Evolutionary conservation across 495 filamentous ascomycete species (phyloP), one percentile per base, ranked within the genome.

Genomic region (Tuber calosporum): DNA sequence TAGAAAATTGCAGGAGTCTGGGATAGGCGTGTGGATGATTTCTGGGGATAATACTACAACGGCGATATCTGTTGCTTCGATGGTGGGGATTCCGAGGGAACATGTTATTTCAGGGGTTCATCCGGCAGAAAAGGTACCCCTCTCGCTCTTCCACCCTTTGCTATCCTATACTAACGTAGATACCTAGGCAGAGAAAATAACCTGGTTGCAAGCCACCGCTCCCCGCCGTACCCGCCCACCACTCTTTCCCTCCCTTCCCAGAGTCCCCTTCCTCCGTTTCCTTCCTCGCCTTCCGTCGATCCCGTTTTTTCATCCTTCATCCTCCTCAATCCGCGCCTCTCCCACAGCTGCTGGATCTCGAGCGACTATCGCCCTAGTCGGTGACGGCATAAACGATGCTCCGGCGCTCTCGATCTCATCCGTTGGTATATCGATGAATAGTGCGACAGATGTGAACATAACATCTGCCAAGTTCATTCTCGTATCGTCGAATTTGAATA

Each of bases 311-410:
- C 0, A 76, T 75, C 1, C 81, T 79, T 9, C 84, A 83, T 17
- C 67, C 66, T 26, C 72, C 30, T 53, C 58, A 17, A 34, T 43
- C 66, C 36, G 45, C 67, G 30, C 73, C 26, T 67, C 69, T 43
- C 69, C 66, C 62, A 45, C 70, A 38, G 69, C 53, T 26, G 77
- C 77, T 38, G 86, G 85, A 38, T 84, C 89, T 37, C 53, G 53
- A 34, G 53, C 53, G 11, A 62, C 53, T 62, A 62, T 62, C 26
- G 88, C 86, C 8, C 88, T 89, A 78, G 84, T 93, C 6, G 93
- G 93, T 43, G 93, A 96, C 82, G 93, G 93, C 73, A 90, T 94
- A 82, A 96, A 96, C 81, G 93, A 96, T 82, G 87, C 90, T 5
- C 92, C 93, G 0, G 92, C 93, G n/a, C 86, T 96, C 38, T 87